These are phyloP conservation scores for Xylariaceae sp. DNA, from an alignment of 2,329 filamentous ascomycete genomes.

Conservation along the genomic window DNA sequence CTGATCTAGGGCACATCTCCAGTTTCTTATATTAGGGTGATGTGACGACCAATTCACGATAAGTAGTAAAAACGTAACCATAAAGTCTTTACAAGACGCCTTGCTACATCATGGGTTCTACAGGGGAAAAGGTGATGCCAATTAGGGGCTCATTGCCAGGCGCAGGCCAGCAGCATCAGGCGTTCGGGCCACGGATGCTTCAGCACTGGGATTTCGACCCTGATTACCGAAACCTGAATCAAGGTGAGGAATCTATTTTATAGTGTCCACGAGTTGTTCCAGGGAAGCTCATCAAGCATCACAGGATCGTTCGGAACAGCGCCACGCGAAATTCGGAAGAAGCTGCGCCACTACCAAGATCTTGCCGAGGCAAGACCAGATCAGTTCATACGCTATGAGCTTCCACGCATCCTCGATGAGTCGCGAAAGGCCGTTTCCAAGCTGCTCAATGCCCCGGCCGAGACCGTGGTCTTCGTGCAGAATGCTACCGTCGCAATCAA, in stretches of 20 bases:
- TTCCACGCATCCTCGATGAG: slow-evolving; percentile 58
- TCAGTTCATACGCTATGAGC: slow-evolving; percentile 67
- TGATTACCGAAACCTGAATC: slow-evolving; percentile 70
- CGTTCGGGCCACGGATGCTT: slow-evolving; percentile 50
- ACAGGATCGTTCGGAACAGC: slow-evolving; percentile 78
- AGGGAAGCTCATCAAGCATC: too few relatives aligned
- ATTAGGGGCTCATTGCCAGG: too few relatives aligned
- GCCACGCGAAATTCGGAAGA: slow-evolving; percentile 57
- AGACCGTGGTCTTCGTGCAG: slow-evolving; percentile 69
- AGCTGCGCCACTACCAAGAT: slow-evolving; percentile 62
- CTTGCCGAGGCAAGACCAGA: slow-evolving; percentile 67
- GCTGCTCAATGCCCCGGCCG: slow-evolving; percentile 60
- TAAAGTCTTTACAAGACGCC: too few relatives aligned
- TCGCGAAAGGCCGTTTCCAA: slow-evolving; percentile 60
- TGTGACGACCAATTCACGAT: too few relatives aligned
- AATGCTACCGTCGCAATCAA: slow-evolving; percentile 81
- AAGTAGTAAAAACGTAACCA: too few relatives aligned
- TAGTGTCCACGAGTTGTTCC: too few relatives aligned
- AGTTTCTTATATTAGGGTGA: too few relatives aligned
- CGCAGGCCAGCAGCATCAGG: too few relatives aligned
- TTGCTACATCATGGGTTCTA: too few relatives aligned
- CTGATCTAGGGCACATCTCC: too few relatives aligned
- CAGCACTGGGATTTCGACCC: slow-evolving; percentile 67
- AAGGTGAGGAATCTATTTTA: slow-evolving; percentile 55
- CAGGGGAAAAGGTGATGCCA: too few relatives aligned